Percentiles rank a stretch among this genome's conserved stretches.
These are phyloP conservation scores for Fusarium floridanum DNA, from an alignment of 2,329 filamentous ascomycete genomes.

Conservation along the genomic window DNA sequence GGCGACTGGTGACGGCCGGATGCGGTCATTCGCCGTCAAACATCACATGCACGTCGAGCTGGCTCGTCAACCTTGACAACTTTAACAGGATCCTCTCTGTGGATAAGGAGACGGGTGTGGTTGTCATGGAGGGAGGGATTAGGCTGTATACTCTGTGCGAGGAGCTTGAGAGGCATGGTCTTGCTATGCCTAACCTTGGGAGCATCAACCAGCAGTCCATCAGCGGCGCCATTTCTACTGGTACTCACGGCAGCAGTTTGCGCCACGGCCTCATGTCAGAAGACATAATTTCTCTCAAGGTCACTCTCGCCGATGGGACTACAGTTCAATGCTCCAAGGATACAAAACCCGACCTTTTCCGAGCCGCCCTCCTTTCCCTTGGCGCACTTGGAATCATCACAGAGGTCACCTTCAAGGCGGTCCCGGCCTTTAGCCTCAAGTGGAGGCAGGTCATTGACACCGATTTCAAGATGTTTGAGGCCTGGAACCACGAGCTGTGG, in stretches of 20 bases:
- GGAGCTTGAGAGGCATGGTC: constrained; percentile 78
- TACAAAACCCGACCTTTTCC: constrained; percentile 83
- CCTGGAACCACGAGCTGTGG: constrained; percentile 84
- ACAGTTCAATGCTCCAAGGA: constrained; percentile 78
- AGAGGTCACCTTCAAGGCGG: constrained; percentile 87
- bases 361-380: constrained; percentile 86
- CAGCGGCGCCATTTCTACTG: constrained; percentile 91
- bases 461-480: constrained; percentile 75
- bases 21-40: constrained; percentile 93
- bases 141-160: constrained; percentile 80
- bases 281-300: constrained; percentile 78
- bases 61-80: constrained; percentile 94
- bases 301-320: constrained; percentile 85
- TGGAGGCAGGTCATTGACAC: constrained; percentile 86
- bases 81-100: constrained; percentile 80
- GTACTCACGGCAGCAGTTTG: constrained; percentile 91
- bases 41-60: constrained; percentile 91
- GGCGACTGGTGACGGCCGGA: constrained; percentile 87
- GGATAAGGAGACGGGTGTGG: constrained; percentile 72
- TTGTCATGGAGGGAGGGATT: constrained; percentile 90
- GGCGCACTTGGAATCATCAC: constrained; percentile 92
- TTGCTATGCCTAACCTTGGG: constrained; percentile 91
- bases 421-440: constrained; percentile 83
- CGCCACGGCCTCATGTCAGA: constrained; percentile 87
- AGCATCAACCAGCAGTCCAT: constrained; percentile 97